These are phyloP conservation scores for Triticum urartu DNA, from an alignment of 176 grass and related monocot genomes.

Conservation along the genomic window DNA sequence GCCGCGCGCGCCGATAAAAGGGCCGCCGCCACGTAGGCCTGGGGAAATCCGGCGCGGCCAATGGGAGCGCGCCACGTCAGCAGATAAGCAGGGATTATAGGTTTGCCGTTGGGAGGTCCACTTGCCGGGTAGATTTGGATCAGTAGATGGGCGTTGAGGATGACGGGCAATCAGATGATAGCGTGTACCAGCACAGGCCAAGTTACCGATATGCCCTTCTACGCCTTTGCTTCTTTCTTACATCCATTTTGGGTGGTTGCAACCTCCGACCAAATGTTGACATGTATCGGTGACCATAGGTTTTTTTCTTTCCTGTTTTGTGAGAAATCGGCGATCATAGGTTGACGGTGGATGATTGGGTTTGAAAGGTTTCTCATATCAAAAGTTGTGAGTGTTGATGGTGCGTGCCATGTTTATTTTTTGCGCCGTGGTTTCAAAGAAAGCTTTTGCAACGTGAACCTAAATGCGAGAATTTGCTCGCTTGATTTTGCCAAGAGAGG, in stretches of 20 bases:
- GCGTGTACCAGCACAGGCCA: neutral
- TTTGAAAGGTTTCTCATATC: neutral
- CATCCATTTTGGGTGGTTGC: neutral
- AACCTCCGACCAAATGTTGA: neutral
- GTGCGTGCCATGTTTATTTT: too few relatives aligned
- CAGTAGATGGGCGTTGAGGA: constrained; percentile 2
- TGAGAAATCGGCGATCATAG: too few relatives aligned
- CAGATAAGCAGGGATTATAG: constrained; percentile 44
- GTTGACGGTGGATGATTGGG: neutral
- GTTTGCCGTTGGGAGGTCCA: constrained; percentile 34
- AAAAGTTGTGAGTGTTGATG: neutral
- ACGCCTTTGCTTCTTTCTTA: neutral
- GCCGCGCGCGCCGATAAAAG: constrained; percentile 27
- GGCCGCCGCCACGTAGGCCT: constrained; percentile 22
- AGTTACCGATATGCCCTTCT: constrained; percentile 37
- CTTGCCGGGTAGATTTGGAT: constrained; percentile 13
- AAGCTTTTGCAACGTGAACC: too few relatives aligned
- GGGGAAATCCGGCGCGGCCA: constrained; percentile 36
- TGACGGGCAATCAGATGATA: constrained; percentile 26
- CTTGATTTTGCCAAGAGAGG: too few relatives aligned
- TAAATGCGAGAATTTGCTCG: too few relatives aligned
- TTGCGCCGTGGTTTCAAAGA: too few relatives aligned
- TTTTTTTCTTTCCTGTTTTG: too few relatives aligned
- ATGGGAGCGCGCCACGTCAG: constrained; percentile 37
- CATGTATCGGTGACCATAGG: neutral